A percentile compares a stretch with the other conserved stretches of the same genome.
Evolutionary conservation across 257 asterid genomes (phyloP).

Genomic region (Nemophila menziesii): DNA sequence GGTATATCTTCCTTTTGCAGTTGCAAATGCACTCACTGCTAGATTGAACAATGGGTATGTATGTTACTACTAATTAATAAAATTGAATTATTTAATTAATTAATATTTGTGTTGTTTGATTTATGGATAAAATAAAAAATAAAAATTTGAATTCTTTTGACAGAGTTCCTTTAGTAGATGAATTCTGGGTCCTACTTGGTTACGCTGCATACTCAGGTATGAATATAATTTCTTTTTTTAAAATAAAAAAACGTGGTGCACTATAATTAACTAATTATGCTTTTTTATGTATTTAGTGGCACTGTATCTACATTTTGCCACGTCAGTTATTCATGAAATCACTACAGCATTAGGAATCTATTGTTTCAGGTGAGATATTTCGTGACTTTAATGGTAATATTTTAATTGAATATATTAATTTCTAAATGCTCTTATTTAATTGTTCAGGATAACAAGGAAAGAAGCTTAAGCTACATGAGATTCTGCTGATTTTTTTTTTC

Average conservation of each 20-base stretch:
- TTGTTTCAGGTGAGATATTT: conserved; percentile 75
- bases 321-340: conserved; percentile 82
- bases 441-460: conserved; percentile 80
- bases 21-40: conserved; percentile 91
- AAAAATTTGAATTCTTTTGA: neutral
- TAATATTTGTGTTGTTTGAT: too few species aligned
- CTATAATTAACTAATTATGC: neutral
- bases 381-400: neutral
- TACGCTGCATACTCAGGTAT: conserved; percentile 51
- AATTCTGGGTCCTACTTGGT: conserved; percentile 75
- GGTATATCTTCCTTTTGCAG: conserved; percentile 78
- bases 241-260: too few species aligned
- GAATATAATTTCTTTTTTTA: neutral
- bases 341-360: conserved; percentile 87
- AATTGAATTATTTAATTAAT: neutral
- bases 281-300: conserved; percentile 31
- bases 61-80: neutral
- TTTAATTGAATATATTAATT: neutral
- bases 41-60: conserved; percentile 80
- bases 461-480: conserved; percentile 89
- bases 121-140: neutral
- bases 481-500: too few species aligned
- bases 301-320: conserved; percentile 79
- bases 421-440: conserved; percentile 1
- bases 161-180: conserved; percentile 85